Percentiles rank a stretch among this genome's conserved stretches.
phyloP scores from a whole-genome alignment of 306 rosid species.

The Prunus armeniaca region DNA sequence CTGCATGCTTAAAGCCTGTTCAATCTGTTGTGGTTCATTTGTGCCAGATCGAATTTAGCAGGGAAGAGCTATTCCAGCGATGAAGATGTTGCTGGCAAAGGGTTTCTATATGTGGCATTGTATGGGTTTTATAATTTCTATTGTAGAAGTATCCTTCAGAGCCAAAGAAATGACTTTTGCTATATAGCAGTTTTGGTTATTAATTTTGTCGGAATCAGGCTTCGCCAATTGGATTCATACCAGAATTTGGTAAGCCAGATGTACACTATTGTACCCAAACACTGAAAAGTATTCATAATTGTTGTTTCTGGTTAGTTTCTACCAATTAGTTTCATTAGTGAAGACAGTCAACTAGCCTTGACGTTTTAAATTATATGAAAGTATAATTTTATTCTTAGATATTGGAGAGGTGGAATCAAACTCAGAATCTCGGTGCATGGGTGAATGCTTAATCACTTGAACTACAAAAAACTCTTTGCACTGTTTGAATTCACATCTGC shows the following conservation, averaged over 20 bases:
- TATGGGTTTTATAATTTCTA: conserved; percentile 7
- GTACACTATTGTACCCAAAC: background rate
- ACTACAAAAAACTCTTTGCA: too few relatives aligned
- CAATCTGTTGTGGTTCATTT: background rate
- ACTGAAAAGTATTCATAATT: background rate
- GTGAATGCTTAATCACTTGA: too few relatives aligned
- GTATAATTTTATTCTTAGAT: too few relatives aligned
- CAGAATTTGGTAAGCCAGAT: conserved; percentile 11
- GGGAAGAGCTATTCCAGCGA: conserved; percentile 28
- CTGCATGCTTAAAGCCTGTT: conserved; percentile 29
- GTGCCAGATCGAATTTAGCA: conserved; percentile 8
- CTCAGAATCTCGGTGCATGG: too few relatives aligned
- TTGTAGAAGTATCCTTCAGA: conserved; percentile 1
- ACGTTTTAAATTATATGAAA: too few relatives aligned
- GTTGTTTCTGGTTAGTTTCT: background rate
- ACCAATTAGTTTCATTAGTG: background rate
- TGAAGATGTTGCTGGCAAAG: conserved; percentile 53
- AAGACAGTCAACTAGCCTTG: background rate
- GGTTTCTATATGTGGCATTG: conserved; percentile 17
- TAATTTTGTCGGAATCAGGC: conserved; percentile 16
- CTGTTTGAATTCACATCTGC: too few relatives aligned
- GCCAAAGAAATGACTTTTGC: background rate
- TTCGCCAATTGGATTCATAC: conserved; percentile 9
- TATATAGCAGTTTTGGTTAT: conserved; percentile 24
- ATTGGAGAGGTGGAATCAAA: too few relatives aligned